A percentile compares a stretch with the other conserved stretches of the same genome.
phyloP scores from a whole-genome alignment of 1,284 basidiomycete genomes.

The Puccinia polysora region DNA sequence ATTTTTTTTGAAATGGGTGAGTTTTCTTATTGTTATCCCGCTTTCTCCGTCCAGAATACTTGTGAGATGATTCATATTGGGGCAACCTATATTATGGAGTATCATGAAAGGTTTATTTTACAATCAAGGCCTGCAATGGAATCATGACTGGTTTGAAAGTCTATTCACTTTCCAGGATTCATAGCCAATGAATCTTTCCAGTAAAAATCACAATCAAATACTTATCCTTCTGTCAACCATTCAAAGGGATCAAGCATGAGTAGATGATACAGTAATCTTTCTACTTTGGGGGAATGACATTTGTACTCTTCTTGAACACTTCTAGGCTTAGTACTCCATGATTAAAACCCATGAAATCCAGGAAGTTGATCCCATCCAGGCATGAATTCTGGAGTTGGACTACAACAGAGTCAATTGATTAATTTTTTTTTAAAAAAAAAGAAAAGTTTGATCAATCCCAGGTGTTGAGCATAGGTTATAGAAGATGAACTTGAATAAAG shows the following conservation, averaged over 20 bases:
- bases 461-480: neutral
- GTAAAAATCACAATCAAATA: constrained; percentile 58
- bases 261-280: constrained; percentile 56
- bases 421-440: neutral
- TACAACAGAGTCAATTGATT: constrained; percentile 70
- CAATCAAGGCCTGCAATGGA: constrained; percentile 44
- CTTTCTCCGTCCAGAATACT: constrained; percentile 69
- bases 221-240: constrained; percentile 57
- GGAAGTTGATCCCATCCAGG: constrained; percentile 66
- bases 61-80: constrained; percentile 72
- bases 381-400: constrained; percentile 68
- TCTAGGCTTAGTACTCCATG: constrained; percentile 21
- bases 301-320: constrained; percentile 24
- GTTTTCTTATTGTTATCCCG: constrained; percentile 23
- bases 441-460: neutral
- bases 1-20: constrained; percentile 16
- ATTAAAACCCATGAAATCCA: constrained; percentile 45
- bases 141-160: constrained; percentile 41
- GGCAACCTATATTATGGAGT: constrained; percentile 68
- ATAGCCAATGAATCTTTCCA: constrained; percentile 79
- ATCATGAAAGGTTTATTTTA: constrained; percentile 44
- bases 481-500: neutral
- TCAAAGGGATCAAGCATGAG: constrained; percentile 58
- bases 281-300: constrained; percentile 45
- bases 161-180: constrained; percentile 69